These are phyloP conservation scores for Brassica balearica DNA, from an alignment of 441 rosid species.

Conservation along the genomic window DNA sequence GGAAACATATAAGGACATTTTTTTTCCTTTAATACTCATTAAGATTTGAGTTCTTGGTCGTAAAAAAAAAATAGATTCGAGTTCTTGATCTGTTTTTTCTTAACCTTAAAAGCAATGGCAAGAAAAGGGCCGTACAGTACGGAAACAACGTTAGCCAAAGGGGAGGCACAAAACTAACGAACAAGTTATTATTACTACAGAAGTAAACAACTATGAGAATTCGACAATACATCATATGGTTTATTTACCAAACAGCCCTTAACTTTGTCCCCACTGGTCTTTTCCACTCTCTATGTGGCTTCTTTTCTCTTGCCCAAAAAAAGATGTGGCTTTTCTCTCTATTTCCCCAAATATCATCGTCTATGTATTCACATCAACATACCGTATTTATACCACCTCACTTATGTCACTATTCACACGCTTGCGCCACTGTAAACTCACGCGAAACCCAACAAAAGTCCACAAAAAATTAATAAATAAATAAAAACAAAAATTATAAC, in stretches of 20 bases:
- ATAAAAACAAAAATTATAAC: not conserved
- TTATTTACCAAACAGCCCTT: constrained; percentile 53
- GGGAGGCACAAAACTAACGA: constrained; percentile 22
- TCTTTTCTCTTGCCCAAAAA: too few relatives aligned
- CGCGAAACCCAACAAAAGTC: constrained; percentile 33
- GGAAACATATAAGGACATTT: not conserved
- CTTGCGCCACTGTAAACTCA: constrained; percentile 38
- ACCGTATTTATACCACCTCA: constrained; percentile 38
- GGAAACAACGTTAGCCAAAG: constrained; percentile 29
- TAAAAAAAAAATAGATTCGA: not conserved
- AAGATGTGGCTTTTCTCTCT: constrained; percentile 18
- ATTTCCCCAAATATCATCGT: constrained; percentile 38
- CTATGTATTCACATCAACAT: constrained; percentile 32
- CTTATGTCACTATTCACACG: constrained; percentile 24
- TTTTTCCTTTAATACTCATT: not conserved
- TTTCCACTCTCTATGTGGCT: constrained; percentile 22
- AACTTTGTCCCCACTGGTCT: constrained; percentile 47
- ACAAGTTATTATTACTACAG: constrained; percentile 17
- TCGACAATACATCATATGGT: constrained; percentile 61
- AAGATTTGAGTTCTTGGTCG: constrained; percentile 16
- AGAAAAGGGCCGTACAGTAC: constrained; percentile 41
- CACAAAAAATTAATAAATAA: not conserved
- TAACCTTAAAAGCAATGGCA: constrained; percentile 30
- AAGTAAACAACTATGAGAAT: constrained; percentile 38
- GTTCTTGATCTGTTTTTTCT: constrained; percentile 11